phyloP scores from a whole-genome alignment of 1,284 basidiomycete genomes.

The Ustilago trichophora region DNA sequence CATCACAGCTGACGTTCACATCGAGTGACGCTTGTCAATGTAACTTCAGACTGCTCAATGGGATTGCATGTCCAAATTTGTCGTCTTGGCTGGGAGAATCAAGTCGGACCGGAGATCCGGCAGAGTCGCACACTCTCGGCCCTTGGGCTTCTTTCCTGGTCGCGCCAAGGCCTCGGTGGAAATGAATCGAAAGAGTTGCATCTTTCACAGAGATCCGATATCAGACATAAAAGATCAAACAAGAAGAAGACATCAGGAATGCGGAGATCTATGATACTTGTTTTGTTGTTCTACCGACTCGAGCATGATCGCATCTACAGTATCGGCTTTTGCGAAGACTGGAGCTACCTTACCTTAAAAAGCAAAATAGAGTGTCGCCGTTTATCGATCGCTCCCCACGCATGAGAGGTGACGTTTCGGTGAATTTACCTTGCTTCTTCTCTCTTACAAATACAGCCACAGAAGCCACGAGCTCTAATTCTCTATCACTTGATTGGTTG shows the following conservation, averaged over 20 bases:
- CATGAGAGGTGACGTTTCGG: conserved; percentile 11
- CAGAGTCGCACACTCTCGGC: not conserved
- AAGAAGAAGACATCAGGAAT: not conserved
- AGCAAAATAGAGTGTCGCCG: not conserved
- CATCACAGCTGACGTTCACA: too few species aligned
- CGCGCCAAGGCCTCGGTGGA: not conserved
- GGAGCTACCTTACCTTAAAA: too few species aligned
- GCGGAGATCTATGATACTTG: conserved; percentile 4
- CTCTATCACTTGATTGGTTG: conserved; percentile 21
- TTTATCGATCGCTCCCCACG: conserved; percentile 27
- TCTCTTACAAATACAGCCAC: conserved; percentile 5
- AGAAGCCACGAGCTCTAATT: conserved; percentile 16
- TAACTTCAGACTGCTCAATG: too few species aligned
- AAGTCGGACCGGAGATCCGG: too few species aligned
- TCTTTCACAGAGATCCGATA: conserved; percentile 11
- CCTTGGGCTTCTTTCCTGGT: not conserved
- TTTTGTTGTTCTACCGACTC: too few species aligned
- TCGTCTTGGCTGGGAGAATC: too few species aligned
- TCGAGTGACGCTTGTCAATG: too few species aligned
- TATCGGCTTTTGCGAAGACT: conserved; percentile 4
- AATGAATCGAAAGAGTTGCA: not conserved
- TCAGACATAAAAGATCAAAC: conserved; percentile 2
- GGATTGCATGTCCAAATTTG: too few species aligned
- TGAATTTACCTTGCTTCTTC: not conserved
- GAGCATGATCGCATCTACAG: not conserved